These are phyloP conservation scores for Lecanicillium sp. DNA, from an alignment of 2,329 filamentous ascomycete genomes.

Conservation along the genomic window DNA sequence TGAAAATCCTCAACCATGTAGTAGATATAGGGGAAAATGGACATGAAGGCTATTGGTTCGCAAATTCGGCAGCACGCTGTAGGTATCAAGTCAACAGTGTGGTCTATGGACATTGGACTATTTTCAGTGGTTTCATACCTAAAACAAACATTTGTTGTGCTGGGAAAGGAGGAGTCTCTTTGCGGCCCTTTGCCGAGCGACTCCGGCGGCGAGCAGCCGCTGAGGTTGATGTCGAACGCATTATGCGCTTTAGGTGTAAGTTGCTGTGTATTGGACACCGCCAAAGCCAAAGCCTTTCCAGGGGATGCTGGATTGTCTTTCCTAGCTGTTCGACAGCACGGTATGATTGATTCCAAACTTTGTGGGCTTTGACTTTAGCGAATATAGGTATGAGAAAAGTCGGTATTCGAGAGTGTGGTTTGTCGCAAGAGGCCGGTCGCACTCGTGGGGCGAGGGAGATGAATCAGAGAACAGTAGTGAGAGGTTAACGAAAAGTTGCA, in stretches of 20 bases:
- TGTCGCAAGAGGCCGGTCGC: too few species aligned
- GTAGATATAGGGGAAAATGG: conserved; percentile 97
- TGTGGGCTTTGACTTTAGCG: too few species aligned
- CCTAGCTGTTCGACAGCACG: too few species aligned
- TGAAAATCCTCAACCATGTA: conserved; percentile 93
- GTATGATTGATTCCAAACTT: too few species aligned
- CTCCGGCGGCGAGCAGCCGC: conserved; percentile 14
- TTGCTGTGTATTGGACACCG: background rate
- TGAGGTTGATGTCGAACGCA: conserved; percentile 17
- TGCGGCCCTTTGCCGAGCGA: conserved; percentile 12
- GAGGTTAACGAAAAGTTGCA: too few species aligned
- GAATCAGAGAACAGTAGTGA: too few species aligned
- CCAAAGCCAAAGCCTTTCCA: too few species aligned
- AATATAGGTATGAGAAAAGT: conserved; percentile 5
- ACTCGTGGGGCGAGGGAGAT: too few species aligned
- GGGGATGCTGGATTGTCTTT: too few species aligned
- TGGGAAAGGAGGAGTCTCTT: conserved; percentile 26
- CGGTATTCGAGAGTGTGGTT: too few species aligned
- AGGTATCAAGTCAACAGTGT: conserved; percentile 10
- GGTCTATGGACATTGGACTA: background rate
- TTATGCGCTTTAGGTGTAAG: conserved; percentile 15
- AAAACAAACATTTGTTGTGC: conserved; percentile 43
- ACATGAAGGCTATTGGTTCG: conserved; percentile 99
- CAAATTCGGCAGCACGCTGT: conserved; percentile 88
- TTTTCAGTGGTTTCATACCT: conserved; percentile 26